Base-by-base conservation (phyloP, 2,329 filamentous ascomycete genomes). In the Aspergillus phoenicis region DNA sequence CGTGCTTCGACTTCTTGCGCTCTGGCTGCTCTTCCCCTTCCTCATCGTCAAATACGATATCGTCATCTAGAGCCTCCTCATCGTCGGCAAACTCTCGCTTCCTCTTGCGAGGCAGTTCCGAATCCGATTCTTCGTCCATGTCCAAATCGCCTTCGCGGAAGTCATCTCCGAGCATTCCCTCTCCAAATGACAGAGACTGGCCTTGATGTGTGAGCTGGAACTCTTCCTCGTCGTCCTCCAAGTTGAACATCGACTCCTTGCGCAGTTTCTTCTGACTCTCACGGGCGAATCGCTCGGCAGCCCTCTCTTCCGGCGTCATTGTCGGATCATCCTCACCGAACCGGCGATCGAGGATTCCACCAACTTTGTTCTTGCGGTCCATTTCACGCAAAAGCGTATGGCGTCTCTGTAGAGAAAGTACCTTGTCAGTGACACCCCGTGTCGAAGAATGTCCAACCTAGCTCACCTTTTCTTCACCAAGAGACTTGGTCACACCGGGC, bases 321-420 rank as follows among this genome's bases (percentile, higher is more conserved):
- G 88, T 90, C 10, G 93, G 91, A 75, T 99, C 93, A 71, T 96
- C 91, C 81, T 99, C 96, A 77, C 96, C 95, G 71, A 99, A 97
- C 70, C 95, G 89, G 71, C 92, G 87, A 83, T 99, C 95, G 57
- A 97, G 79, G 64, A 99, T 91, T 4, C 93, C 94, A 65, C 95
- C 95, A 20, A 94, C 89, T 77, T 97, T 97, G 75, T 96, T 93
- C 41, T 91, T 87, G 62, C 87, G 85, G 72, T 96, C 91, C 84
- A 98, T 90, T 72, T 98, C 94, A 38, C 91, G 87, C n/a, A 97
- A 80, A 20, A 97, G 82, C 0, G 93, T 96, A 78, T 91, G 85
- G 62, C 90, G 87, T 58, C 94, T 87, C 87, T 91, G 69, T 64
- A 62, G 59, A 20, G 24, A 48, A 13, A 22, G 6, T 36, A 56